A percentile compares a stretch with the other conserved stretches of the same genome.
Conservation (phyloP, 306 rosid species). For the Casuarina cunninghamiana region DNA sequence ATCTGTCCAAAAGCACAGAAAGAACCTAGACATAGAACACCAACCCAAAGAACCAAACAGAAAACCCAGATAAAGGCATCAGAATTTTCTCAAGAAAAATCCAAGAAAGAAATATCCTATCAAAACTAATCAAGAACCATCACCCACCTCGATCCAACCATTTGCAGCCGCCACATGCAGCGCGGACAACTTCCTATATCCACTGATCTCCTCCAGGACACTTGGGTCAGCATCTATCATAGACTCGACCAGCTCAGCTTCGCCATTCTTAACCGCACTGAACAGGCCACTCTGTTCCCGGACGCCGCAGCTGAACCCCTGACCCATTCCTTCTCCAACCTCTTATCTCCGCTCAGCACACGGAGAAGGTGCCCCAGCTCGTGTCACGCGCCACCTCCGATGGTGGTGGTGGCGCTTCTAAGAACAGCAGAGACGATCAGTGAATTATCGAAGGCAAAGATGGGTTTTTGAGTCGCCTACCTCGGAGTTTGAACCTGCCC, state of each 20-base stretch:
- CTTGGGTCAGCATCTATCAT: conserved; percentile 45
- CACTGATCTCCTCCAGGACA: conserved; percentile 45
- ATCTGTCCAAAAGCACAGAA: conserved; percentile 58
- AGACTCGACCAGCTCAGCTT: conserved; percentile 47
- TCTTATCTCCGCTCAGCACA: conserved; percentile 14
- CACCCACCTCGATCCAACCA: conserved; percentile 80
- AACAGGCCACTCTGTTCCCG: conserved; percentile 45
- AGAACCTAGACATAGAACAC: conserved; percentile 50
- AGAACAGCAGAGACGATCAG: background rate
- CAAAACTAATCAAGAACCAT: background rate
- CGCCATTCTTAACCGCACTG: conserved; percentile 62
- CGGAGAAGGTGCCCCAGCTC: conserved; percentile 9
- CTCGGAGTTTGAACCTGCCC: conserved; percentile 62
- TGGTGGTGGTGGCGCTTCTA: conserved; percentile 27
- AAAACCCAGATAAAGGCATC: conserved; percentile 17
- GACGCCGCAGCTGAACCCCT: conserved; percentile 62
- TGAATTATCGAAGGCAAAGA: conserved; percentile 9
- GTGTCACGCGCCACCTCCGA: conserved; percentile 50
- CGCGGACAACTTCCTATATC: conserved; percentile 49
- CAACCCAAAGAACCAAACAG: conserved; percentile 25
- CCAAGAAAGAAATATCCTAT: background rate
- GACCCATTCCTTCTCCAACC: conserved; percentile 69
- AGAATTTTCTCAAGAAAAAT: conserved; percentile 10
- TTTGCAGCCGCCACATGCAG: conserved; percentile 76
- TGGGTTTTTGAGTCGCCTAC: conserved; percentile 10